Evolutionary conservation across 495 filamentous ascomycete species (phyloP).

Genomic region (Astrocystis sublimbata): DNA sequence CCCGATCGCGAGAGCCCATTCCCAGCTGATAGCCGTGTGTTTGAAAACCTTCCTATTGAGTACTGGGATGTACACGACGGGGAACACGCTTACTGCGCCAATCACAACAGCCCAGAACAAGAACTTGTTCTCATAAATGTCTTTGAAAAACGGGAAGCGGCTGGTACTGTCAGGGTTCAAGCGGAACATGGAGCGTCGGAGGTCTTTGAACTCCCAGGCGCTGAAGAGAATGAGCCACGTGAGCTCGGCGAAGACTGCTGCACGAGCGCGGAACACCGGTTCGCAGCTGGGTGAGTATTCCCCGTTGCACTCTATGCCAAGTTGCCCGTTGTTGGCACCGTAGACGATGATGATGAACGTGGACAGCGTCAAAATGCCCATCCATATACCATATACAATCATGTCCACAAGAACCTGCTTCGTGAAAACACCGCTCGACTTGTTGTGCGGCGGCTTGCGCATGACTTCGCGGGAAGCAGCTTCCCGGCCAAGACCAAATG

Average conservation of each 20-base stretch:
- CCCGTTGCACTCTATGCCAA: constrained; percentile 69
- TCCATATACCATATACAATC: constrained; percentile 69
- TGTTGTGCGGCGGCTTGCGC: constrained; percentile 68
- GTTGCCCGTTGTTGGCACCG: constrained; percentile 54
- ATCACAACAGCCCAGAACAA: constrained; percentile 72
- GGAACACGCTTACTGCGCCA: constrained; percentile 68
- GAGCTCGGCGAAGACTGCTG: constrained; percentile 73
- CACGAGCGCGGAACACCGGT: constrained; percentile 72
- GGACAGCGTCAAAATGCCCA: constrained; percentile 66
- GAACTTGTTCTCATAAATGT: constrained; percentile 70
- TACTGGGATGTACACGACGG: constrained; percentile 70
- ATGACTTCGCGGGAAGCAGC: constrained; percentile 66
- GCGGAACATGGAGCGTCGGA: constrained; percentile 68
- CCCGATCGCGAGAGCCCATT: constrained; percentile 65
- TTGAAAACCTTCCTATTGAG: constrained; percentile 73
- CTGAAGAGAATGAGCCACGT: constrained; percentile 73
- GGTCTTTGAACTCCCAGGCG: constrained; percentile 75
- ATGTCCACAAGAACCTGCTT: constrained; percentile 71
- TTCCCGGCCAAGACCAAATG: constrained; percentile 74
- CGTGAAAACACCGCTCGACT: constrained; percentile 67
- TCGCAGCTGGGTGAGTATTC: constrained; percentile 55
- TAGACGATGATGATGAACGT: constrained; percentile 72
- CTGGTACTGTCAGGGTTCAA: constrained; percentile 57
- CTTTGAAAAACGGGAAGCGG: constrained; percentile 58
- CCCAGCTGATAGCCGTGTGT: constrained; percentile 71